Evolutionary conservation across 2,329 filamentous ascomycete species (phyloP).

Genomic region (Zopfia rhizophila): DNA sequence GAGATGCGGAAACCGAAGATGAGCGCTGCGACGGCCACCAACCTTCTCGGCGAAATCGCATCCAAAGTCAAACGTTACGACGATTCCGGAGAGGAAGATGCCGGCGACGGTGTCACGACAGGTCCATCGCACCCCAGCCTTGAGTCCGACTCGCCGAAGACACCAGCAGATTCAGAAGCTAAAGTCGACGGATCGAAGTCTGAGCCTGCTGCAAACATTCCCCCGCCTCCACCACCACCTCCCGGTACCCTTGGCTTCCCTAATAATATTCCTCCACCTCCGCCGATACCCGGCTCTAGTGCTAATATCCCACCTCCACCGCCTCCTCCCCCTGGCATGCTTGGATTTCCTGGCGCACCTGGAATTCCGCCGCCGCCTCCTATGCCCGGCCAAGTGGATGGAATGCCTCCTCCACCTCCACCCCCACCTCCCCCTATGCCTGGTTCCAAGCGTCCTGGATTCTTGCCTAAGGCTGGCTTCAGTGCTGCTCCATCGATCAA

Average conservation of each 20-base stretch:
- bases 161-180: constrained; percentile 69
- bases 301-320: constrained; percentile 57
- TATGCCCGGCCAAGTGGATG: constrained; percentile 58
- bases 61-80: constrained; percentile 79
- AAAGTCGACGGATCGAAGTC: constrained; percentile 62
- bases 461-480: constrained; percentile 72
- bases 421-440: constrained; percentile 70
- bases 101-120: constrained; percentile 74
- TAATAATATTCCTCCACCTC: constrained; percentile 53
- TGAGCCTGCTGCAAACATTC: constrained; percentile 31
- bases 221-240: constrained; percentile 60
- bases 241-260: constrained; percentile 51
- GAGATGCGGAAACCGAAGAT: constrained; percentile 79
- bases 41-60: constrained; percentile 76
- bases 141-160: constrained; percentile 75
- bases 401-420: constrained; percentile 62
- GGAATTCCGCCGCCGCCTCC: constrained; percentile 59
- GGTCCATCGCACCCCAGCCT: constrained; percentile 80
- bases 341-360: constrained; percentile 48
- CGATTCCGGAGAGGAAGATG: constrained; percentile 76
- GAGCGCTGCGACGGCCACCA: constrained; percentile 70
- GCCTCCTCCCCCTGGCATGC: constrained; percentile 60
- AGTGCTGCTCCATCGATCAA: constrained; percentile 69
- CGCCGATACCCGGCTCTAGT: constrained; percentile 60
- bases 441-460: constrained; percentile 72